A percentile compares a stretch with the other conserved stretches of the same genome.
Evolutionary conservation across 176 grass and related monocot genomes (phyloP).

Genomic region (Alopecurus myosuroides): DNA sequence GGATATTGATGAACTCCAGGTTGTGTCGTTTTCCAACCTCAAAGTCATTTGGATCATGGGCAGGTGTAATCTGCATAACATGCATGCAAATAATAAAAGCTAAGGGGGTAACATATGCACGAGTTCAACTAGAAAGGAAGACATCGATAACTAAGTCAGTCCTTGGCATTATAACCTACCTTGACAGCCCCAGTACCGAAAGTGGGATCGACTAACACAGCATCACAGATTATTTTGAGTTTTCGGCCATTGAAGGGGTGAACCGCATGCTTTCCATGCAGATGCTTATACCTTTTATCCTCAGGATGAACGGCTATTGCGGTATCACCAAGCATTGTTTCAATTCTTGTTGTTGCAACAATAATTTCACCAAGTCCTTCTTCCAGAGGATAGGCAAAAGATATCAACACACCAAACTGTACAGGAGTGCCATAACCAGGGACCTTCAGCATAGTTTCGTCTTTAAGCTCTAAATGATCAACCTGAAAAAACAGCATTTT

Average conservation of each 20-base stretch:
- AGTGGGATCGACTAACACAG: constrained; percentile 70
- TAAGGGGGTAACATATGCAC: not conserved
- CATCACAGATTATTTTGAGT: constrained; percentile 79
- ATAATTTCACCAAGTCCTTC: constrained; percentile 75
- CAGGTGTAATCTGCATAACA: constrained; percentile 74
- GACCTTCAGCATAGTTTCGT: constrained; percentile 62
- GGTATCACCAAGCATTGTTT: constrained; percentile 90
- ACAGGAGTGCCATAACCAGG: constrained; percentile 59
- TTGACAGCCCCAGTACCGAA: constrained; percentile 95
- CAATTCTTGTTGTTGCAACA: constrained; percentile 83
- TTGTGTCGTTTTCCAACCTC: constrained; percentile 90
- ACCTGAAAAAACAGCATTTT: constrained; percentile 50
- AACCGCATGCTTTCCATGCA: constrained; percentile 68
- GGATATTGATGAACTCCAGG: constrained; percentile 83
- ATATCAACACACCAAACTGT: constrained; percentile 87
- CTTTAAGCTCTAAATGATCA: constrained; percentile 74
- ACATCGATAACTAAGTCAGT: not conserved
- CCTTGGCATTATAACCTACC: constrained; percentile 28
- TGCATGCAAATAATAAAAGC: not conserved
- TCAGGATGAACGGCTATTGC: constrained; percentile 85
- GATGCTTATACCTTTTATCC: constrained; percentile 72
- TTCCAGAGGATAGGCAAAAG: constrained; percentile 88
- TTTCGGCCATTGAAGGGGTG: constrained; percentile 77
- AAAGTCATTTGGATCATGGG: constrained; percentile 94
- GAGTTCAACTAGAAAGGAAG: constrained; percentile 8